Evolutionary conservation across 192 early-diverging fungal species (phyloP).

Genomic region (Podila verticillata): DNA sequence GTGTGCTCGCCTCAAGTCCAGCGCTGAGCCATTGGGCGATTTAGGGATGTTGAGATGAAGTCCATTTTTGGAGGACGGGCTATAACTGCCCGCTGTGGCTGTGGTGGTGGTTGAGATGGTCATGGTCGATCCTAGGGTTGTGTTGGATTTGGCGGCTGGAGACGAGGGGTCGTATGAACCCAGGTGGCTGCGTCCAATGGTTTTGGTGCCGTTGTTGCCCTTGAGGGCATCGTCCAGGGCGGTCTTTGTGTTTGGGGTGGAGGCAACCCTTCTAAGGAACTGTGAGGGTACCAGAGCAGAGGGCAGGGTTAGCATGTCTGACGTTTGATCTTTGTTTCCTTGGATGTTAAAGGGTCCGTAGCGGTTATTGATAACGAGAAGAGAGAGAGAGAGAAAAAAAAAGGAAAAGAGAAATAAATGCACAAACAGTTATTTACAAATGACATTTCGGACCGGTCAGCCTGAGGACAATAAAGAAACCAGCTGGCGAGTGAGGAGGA

Average conservation of each 20-base stretch:
- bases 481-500: not conserved
- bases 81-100: constrained; percentile 16
- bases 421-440: constrained; percentile 2
- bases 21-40: constrained; percentile 23
- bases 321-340: constrained; percentile 5
- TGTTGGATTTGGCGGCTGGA: constrained; percentile 30
- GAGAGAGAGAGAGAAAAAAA: not conserved
- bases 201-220: constrained; percentile 11
- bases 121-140: constrained; percentile 43
- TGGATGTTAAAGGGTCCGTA: constrained; percentile 11
- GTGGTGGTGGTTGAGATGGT: constrained; percentile 11
- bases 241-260: constrained; percentile 58
- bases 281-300: constrained; percentile 10
- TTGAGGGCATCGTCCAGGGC: constrained; percentile 9
- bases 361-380: constrained; percentile 2
- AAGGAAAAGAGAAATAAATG: not conserved
- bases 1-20: constrained; percentile 43
- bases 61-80: constrained; percentile 10
- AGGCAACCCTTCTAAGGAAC: constrained; percentile 59
- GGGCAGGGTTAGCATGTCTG: constrained; percentile 15
- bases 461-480: not conserved
- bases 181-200: constrained; percentile 13
- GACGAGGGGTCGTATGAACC: constrained; percentile 29
- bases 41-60: constrained; percentile 29
- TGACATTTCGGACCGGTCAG: not conserved